phyloP scores from a whole-genome alignment of 2,329 filamentous ascomycete genomes.

The Volutella citrinella region DNA sequence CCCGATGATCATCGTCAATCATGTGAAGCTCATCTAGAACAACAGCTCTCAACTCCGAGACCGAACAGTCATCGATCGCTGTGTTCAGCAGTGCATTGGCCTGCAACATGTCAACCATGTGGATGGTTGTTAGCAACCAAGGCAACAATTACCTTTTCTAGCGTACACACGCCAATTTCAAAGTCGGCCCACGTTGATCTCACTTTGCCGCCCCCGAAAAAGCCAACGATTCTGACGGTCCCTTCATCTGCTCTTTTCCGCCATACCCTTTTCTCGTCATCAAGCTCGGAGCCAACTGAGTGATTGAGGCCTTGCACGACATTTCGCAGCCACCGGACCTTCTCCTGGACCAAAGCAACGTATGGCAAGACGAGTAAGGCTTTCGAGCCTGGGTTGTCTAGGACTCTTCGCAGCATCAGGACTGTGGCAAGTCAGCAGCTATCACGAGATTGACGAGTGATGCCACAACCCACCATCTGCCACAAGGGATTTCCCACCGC shows the following conservation, averaged over 20 bases:
- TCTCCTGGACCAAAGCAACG: constrained; percentile 77
- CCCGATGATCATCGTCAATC: constrained; percentile 72
- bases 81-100: constrained; percentile 72
- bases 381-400: constrained; percentile 62
- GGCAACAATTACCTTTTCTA: constrained; percentile 67
- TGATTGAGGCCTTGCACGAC: constrained; percentile 59
- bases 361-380: constrained; percentile 73
- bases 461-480: constrained; percentile 49
- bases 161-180: constrained; percentile 75
- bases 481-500: constrained; percentile 74
- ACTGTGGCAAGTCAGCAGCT: constrained; percentile 41
- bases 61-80: constrained; percentile 67
- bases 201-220: constrained; percentile 71
- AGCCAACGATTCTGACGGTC: constrained; percentile 64
- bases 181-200: constrained; percentile 68
- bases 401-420: constrained; percentile 68
- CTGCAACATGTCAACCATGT: constrained; percentile 38
- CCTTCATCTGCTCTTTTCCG: constrained; percentile 54
- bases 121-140: no score
- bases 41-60: constrained; percentile 62
- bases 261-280: constrained; percentile 44
- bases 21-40: constrained; percentile 81
- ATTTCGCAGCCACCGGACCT: constrained; percentile 69
- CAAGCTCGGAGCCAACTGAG: constrained; percentile 30
- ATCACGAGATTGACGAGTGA: not conserved